Percentiles rank a stretch among this genome's conserved stretches.
phyloP scores from a whole-genome alignment of 352 stramenopile species.

The Globisporangium apiculatum region DNA sequence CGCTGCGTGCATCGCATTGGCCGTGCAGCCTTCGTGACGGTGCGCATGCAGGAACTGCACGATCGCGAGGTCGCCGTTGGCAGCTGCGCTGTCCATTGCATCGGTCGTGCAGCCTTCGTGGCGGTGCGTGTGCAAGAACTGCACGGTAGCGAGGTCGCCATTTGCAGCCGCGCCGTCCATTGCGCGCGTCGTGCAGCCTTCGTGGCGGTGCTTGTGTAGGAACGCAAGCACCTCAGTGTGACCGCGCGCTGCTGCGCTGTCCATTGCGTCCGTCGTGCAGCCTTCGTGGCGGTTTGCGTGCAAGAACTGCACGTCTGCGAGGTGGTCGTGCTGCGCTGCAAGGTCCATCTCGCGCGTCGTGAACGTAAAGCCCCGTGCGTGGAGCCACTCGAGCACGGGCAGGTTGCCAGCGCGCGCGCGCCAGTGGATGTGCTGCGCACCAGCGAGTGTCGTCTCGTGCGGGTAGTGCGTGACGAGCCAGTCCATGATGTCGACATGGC shows the following conservation, averaged over 20 bases:
- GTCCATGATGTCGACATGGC: slow-evolving; percentile 5
- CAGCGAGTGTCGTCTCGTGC: background rate
- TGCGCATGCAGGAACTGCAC: slow-evolving; percentile 1
- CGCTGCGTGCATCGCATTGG: background rate
- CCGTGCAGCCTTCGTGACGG: background rate
- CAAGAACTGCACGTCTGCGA: slow-evolving; percentile 2
- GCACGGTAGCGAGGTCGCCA: background rate
- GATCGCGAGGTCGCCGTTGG: background rate
- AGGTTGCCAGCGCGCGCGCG: background rate
- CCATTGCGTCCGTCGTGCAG: slow-evolving; percentile 4
- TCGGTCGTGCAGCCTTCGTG: background rate
- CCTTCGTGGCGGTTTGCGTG: slow-evolving; percentile 3
- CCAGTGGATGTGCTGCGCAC: slow-evolving; percentile 4
- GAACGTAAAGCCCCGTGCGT: slow-evolving; percentile 1
- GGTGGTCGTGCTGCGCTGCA: slow-evolving; percentile 3
- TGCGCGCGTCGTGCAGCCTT: slow-evolving; percentile 4
- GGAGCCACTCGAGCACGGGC: background rate
- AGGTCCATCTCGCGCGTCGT: slow-evolving; percentile 6
- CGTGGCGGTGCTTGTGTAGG: background rate
- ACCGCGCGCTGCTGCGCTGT: background rate
- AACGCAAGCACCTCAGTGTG: slow-evolving; percentile 2
- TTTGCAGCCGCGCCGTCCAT: slow-evolving; percentile 4
- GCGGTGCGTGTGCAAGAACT: background rate
- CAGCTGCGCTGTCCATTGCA: slow-evolving; percentile 1
- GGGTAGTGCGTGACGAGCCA: slow-evolving; percentile 1